Percentiles rank a stretch among this genome's conserved stretches.
Evolutionary conservation across 257 asterid genomes (phyloP).

Genomic region (Solanum arcanum): DNA sequence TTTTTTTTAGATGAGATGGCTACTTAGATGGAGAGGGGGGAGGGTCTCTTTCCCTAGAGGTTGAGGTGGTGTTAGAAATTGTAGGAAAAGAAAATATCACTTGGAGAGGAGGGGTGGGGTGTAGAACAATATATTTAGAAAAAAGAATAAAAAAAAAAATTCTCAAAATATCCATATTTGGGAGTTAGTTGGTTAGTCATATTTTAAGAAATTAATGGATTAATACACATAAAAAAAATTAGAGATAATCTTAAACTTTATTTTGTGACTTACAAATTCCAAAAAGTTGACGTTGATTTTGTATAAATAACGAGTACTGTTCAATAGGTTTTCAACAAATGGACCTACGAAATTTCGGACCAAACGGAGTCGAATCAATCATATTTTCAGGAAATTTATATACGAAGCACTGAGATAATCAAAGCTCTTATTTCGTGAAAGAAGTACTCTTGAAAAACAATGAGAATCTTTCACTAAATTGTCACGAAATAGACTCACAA

Average conservation of each 20-base stretch:
- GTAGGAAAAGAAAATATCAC: neutral
- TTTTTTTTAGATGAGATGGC: neutral
- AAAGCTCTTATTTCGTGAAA: neutral
- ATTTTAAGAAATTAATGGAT: neutral
- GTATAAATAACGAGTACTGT: neutral
- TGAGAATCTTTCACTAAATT: neutral
- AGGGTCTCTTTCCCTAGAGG: neutral
- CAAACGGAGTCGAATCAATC: neutral
- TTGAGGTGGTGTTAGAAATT: neutral
- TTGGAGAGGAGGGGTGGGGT: neutral
- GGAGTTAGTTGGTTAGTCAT: neutral
- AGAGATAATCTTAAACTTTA: neutral
- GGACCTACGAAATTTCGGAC: neutral
- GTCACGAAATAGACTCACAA: neutral
- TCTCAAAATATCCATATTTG: neutral
- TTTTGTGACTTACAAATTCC: no score
- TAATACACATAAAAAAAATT: no score
- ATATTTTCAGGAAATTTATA: neutral
- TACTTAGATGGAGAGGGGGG: neutral
- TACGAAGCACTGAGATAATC: neutral
- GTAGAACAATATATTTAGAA: neutral
- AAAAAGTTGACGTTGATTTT: accelerated
- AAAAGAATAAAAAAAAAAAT: neutral
- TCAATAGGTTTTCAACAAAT: neutral
- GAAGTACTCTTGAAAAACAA: neutral